Evolutionary conservation across 169 alveolate genomes (phyloP).

Genomic region (Miamiensis avidus): DNA sequence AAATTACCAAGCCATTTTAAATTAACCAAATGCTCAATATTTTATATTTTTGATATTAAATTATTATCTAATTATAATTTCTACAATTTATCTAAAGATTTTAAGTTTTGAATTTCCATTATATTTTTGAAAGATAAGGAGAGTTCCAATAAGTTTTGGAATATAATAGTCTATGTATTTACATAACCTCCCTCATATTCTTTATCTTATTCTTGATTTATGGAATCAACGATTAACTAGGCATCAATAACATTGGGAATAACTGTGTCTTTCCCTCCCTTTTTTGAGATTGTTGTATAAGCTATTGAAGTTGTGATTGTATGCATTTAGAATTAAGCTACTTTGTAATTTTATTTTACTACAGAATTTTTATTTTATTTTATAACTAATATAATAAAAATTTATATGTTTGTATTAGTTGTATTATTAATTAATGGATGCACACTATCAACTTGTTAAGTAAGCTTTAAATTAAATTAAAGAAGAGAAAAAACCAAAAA

Average conservation of each 20-base stretch:
- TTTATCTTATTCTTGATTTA: not conserved
- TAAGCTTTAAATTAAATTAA: too few relatives aligned
- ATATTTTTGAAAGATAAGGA: conserved; percentile 27
- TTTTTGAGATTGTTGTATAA: too few relatives aligned
- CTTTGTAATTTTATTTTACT: too few relatives aligned
- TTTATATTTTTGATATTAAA: conserved; percentile 74
- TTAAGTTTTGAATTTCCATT: conserved; percentile 65
- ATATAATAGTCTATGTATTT: too few relatives aligned
- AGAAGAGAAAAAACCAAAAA: too few relatives aligned
- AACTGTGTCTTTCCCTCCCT: not conserved
- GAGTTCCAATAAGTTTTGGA: not conserved
- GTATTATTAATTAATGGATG: too few relatives aligned
- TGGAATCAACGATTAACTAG: not conserved
- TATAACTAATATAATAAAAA: too few relatives aligned
- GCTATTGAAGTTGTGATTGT: too few relatives aligned
- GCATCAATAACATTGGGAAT: not conserved
- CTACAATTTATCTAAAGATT: conserved; percentile 70
- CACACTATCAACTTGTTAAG: too few relatives aligned
- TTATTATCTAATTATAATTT: conserved; percentile 81
- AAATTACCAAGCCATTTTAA: conserved; percentile 75
- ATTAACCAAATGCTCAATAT: conserved; percentile 71
- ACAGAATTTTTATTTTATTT: too few relatives aligned
- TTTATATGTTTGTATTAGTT: too few relatives aligned
- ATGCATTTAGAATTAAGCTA: too few relatives aligned
- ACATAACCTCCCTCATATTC: not conserved